Conservation (phyloP, 2,329 filamentous ascomycete genomes). For the Pyrenophora graminea region DNA sequence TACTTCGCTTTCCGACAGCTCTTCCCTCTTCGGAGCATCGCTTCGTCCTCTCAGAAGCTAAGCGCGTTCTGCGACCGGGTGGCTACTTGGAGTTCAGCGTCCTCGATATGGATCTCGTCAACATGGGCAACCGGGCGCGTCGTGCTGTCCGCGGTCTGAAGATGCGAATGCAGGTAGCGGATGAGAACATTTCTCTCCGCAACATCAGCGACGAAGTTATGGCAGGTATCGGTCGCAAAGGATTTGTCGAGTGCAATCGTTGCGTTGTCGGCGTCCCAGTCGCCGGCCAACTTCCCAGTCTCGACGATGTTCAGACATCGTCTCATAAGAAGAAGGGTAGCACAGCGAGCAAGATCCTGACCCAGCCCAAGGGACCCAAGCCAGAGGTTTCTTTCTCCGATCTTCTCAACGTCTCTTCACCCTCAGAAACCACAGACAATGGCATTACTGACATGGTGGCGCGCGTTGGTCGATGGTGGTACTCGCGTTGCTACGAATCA, state of each 20-base stretch:
- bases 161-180: conserved; percentile 66
- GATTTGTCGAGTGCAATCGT: conserved; percentile 73
- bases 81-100: conserved; percentile 80
- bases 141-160: conserved; percentile 72
- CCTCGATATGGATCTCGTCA: conserved; percentile 78
- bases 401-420: conserved; percentile 38
- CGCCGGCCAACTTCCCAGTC: conserved; percentile 53
- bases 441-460: conserved; percentile 91
- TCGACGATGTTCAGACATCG: conserved; percentile 29
- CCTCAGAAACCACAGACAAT: conserved; percentile 65
- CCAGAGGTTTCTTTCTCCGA: conserved; percentile 45
- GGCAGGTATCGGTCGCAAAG: conserved; percentile 67
- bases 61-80: conserved; percentile 75
- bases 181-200: conserved; percentile 64
- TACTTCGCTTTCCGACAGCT: conserved; percentile 75
- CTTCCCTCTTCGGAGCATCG: conserved; percentile 70
- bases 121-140: conserved; percentile 75
- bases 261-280: conserved; percentile 80
- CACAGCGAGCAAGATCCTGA: conserved; percentile 30
- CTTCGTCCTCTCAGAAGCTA: conserved; percentile 73
- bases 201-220: conserved; percentile 62
- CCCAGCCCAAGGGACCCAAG: conserved; percentile 28
- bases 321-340: conserved; percentile 36
- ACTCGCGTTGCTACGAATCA: conserved; percentile 86
- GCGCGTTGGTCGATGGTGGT: conserved; percentile 95